These are phyloP conservation scores for Diutina rugosa DNA, from an alignment of 1,139 yeast genomes.

Conservation along the genomic window DNA sequence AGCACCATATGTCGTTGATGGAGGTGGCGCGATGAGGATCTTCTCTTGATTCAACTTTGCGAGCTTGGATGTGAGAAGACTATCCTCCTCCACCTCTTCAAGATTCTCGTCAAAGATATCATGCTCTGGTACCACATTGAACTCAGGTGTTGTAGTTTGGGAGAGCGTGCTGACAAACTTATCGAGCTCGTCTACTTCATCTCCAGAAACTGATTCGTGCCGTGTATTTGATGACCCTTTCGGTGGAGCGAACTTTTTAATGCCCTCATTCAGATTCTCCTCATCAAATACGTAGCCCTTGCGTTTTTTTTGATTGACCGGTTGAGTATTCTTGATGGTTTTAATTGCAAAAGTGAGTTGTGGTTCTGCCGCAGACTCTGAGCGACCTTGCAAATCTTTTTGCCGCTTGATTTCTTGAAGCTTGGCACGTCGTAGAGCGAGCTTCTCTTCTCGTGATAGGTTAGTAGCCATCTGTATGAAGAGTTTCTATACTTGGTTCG, in stretches of 20 bases:
- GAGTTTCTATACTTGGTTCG: background rate
- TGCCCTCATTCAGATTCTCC: background rate
- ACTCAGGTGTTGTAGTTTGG: background rate
- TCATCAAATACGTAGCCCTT: background rate
- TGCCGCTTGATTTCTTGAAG: constrained; percentile 5
- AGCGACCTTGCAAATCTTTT: background rate
- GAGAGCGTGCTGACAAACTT: background rate
- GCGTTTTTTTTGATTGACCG: background rate
- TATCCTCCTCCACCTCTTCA: background rate
- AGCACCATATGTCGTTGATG: constrained; percentile 10
- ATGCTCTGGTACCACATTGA: background rate
- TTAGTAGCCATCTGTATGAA: background rate
- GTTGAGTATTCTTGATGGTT: background rate
- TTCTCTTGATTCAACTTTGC: background rate
- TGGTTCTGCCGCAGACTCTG: background rate
- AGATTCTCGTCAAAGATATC: background rate
- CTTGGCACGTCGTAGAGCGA: background rate
- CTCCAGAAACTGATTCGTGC: background rate
- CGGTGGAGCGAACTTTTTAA: background rate
- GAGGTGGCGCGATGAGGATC: background rate
- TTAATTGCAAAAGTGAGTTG: background rate
- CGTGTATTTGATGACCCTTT: background rate
- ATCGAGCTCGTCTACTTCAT: background rate
- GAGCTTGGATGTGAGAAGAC: background rate
- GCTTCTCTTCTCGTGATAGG: constrained; percentile 1